Percentiles rank a stretch among this genome's conserved stretches.
Evolutionary conservation across 2,329 filamentous ascomycete genomes (phyloP).

Genomic region (Ophiocordyceps camponoti-saundersi): DNA sequence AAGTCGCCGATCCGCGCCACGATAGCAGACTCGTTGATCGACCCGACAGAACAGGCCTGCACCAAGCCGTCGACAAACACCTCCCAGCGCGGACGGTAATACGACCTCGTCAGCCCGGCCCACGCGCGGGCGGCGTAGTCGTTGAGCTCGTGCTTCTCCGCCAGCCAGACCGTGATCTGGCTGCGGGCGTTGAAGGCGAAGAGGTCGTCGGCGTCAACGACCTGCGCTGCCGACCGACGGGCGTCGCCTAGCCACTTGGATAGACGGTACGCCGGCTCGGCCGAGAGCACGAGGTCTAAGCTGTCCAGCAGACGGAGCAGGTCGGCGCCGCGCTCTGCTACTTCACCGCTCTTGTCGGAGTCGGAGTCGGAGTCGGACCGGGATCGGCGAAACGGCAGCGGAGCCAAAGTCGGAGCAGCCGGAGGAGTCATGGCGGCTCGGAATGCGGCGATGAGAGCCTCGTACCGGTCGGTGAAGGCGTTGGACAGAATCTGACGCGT

Average conservation of each 20-base stretch:
- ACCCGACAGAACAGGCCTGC: background rate
- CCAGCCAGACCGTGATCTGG: conserved; percentile 31
- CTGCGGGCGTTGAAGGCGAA: conserved; percentile 29
- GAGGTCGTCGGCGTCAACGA: conserved; percentile 12
- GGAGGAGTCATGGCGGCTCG: conserved; percentile 7
- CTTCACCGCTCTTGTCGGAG: conserved; percentile 3
- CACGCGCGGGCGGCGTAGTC: conserved; percentile 33
- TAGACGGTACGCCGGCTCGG: conserved; percentile 24
- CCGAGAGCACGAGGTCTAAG: conserved; percentile 23
- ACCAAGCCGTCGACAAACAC: conserved; percentile 19
- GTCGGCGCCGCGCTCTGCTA: conserved; percentile 7
- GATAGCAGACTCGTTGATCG: background rate
- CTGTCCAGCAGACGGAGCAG: conserved; percentile 16
- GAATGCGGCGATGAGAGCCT: conserved; percentile 15
- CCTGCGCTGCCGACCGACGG: conserved; percentile 5
- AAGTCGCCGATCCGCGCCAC: background rate
- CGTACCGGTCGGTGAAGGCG: conserved; percentile 23
- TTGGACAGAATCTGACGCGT: conserved; percentile 30
- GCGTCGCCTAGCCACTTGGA: conserved; percentile 22
- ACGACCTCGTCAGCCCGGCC: conserved; percentile 26
- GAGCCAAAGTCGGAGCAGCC: too few species aligned
- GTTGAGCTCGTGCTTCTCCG: conserved; percentile 12
- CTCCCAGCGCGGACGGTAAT: conserved; percentile 28
- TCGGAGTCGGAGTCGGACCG: background rate
- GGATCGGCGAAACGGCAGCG: too few species aligned